Percentiles rank a stretch among this genome's conserved stretches.
Evolutionary conservation across 2,329 filamentous ascomycete genomes (phyloP).

Genomic region (Talaromyces sp.): DNA sequence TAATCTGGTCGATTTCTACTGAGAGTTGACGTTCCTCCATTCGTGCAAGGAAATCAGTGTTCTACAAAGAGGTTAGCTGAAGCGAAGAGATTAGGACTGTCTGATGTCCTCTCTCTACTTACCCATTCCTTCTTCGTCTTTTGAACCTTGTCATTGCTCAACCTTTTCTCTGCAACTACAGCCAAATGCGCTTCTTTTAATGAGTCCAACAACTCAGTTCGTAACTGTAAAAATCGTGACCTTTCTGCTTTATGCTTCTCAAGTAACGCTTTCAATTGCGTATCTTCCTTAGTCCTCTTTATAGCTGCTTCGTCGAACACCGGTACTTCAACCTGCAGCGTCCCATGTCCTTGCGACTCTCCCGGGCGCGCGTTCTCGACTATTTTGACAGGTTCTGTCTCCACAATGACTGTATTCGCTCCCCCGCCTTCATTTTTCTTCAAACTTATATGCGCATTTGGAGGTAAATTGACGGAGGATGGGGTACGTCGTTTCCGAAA

Average conservation of each 20-base stretch:
- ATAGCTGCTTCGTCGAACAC: constrained; percentile 32
- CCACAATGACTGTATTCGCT: constrained; percentile 32
- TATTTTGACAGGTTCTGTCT: constrained; percentile 17
- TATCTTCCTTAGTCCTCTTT: constrained; percentile 31
- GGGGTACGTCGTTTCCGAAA: constrained; percentile 32
- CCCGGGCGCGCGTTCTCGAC: constrained; percentile 6
- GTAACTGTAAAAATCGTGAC: constrained; percentile 31
- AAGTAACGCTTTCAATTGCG: constrained; percentile 27
- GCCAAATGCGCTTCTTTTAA: constrained; percentile 28
- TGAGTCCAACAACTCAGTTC: constrained; percentile 27
- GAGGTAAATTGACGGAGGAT: constrained; percentile 25
- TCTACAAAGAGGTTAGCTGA: constrained; percentile 24
- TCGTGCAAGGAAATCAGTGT: constrained; percentile 28
- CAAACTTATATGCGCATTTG: constrained; percentile 25
- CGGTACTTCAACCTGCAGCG: constrained; percentile 25
- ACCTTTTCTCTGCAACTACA: constrained; percentile 26
- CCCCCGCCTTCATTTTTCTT: constrained; percentile 19
- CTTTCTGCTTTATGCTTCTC: constrained; percentile 28
- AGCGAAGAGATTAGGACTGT: constrained; percentile 32
- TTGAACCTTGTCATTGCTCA: constrained; percentile 28
- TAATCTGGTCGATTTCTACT: constrained; percentile 41
- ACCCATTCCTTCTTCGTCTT: constrained; percentile 38
- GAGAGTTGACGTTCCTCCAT: constrained; percentile 43
- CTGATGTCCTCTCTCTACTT: constrained; percentile 8
- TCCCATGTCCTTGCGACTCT: constrained; percentile 19